phyloP scores from a whole-genome alignment of 345 rosid genomes.

The Rhizophora apiculata region DNA sequence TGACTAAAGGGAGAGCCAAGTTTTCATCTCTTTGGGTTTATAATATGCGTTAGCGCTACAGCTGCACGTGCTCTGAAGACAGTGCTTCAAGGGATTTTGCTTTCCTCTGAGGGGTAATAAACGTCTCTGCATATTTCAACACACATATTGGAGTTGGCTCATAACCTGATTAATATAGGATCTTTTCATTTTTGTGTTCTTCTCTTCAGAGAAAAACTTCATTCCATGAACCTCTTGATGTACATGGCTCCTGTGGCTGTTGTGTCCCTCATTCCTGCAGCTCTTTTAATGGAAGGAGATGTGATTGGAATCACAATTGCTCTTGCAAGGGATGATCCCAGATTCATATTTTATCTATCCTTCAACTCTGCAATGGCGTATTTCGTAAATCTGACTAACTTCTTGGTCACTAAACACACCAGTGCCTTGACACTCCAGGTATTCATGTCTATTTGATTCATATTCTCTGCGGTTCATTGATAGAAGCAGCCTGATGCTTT shows the following conservation, averaged over 20 bases:
- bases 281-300: constrained; percentile 32
- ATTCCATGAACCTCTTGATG: constrained; percentile 52
- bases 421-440: constrained; percentile 57
- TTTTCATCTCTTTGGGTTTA: constrained; percentile 47
- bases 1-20: constrained; percentile 47
- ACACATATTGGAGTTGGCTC: neutral
- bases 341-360: constrained; percentile 35
- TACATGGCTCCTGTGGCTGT: constrained; percentile 54
- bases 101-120: constrained; percentile 45
- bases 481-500: neutral
- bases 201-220: constrained; percentile 40
- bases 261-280: constrained; percentile 34
- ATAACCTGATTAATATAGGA: neutral
- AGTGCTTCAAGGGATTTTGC: constrained; percentile 48
- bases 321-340: constrained; percentile 37
- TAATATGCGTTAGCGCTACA: constrained; percentile 43
- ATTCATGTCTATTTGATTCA: neutral
- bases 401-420: constrained; percentile 48
- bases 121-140: neutral
- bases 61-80: constrained; percentile 50
- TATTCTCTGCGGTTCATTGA: neutral
- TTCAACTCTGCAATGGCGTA: constrained; percentile 46
- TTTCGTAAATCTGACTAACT: constrained; percentile 44
- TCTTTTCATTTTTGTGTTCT: neutral
- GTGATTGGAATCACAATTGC: constrained; percentile 42